These are phyloP conservation scores for Botryobasidium botryosum DNA, from an alignment of 768 basidiomycete genomes.

Conservation along the genomic window DNA sequence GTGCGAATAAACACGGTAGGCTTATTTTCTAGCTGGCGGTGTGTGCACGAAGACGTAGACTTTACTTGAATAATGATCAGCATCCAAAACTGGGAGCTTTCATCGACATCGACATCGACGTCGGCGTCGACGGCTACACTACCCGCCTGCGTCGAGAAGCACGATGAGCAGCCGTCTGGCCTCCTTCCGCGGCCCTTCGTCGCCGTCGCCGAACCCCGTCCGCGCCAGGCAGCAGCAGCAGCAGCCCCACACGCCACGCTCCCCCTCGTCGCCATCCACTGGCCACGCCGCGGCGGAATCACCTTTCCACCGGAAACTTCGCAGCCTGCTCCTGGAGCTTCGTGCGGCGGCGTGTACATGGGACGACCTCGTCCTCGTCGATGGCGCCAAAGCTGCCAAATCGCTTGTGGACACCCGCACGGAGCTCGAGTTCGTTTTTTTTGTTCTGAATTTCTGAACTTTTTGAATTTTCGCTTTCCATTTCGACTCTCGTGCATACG, in stretches of 20 bases:
- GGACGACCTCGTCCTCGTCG: slow-evolving; percentile 66
- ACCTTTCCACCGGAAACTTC: slow-evolving; percentile 64
- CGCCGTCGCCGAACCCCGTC: slow-evolving; percentile 52
- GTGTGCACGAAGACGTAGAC: no score
- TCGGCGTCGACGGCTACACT: no score
- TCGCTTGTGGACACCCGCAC: slow-evolving; percentile 62
- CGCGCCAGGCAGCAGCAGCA: slow-evolving; percentile 20
- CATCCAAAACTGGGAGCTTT: no score
- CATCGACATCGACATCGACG: slow-evolving; percentile 2
- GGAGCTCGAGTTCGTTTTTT: slow-evolving; percentile 61
- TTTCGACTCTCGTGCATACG: not conserved
- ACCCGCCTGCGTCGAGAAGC: no score
- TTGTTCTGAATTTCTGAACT: not conserved
- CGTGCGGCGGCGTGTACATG: slow-evolving; percentile 47
- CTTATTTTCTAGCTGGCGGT: no score
- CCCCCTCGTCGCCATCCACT: slow-evolving; percentile 25
- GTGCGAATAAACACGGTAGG: no score
- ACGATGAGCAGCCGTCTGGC: slow-evolving; percentile 48
- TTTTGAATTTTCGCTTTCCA: not conserved
- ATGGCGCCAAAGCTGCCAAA: slow-evolving; percentile 62
- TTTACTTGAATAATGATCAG: no score
- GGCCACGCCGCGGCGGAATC: slow-evolving; percentile 32
- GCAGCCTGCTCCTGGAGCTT: slow-evolving; percentile 51
- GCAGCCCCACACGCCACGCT: slow-evolving; percentile 25
- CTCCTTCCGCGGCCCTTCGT: slow-evolving; percentile 67